phyloP scores from a whole-genome alignment of 257 asterid species.

The Przewalskia tangutica region DNA sequence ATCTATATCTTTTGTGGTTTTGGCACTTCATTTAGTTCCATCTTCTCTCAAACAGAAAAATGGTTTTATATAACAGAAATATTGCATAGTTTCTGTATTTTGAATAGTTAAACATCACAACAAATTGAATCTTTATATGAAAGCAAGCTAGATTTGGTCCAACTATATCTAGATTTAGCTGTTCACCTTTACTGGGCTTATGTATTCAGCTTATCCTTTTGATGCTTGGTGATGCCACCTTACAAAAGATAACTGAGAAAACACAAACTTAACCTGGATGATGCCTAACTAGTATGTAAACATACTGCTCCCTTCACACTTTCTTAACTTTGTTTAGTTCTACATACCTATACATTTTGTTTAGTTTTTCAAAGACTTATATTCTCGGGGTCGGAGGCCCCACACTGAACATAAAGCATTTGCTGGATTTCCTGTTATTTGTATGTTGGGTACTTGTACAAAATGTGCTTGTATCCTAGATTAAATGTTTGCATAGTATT shows the following conservation, averaged over 20 bases:
- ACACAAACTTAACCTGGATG: not conserved
- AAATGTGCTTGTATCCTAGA: not conserved
- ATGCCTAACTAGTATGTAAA: not conserved
- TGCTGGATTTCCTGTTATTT: not conserved
- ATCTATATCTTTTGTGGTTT: not conserved
- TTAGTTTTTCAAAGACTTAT: not conserved
- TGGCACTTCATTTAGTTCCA: not conserved
- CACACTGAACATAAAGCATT: not conserved
- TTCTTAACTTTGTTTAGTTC: not conserved
- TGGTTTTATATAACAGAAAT: not conserved
- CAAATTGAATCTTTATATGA: not conserved
- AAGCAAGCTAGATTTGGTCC: not conserved
- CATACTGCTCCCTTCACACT: not conserved
- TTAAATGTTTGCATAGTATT: not conserved
- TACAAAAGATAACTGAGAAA: not conserved
- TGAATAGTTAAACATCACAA: not conserved
- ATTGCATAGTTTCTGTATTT: not conserved
- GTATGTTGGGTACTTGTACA: not conserved
- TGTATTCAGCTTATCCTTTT: not conserved
- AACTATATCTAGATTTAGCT: not conserved
- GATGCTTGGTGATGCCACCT: not conserved
- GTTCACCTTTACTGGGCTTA: not conserved
- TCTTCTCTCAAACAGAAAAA: not conserved
- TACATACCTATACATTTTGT: not conserved
- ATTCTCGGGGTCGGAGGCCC: not conserved